Percentiles rank a stretch among this genome's conserved stretches.
phyloP scores from a whole-genome alignment of 805 yeast species.

The Millerozyma acaciae region DNA sequence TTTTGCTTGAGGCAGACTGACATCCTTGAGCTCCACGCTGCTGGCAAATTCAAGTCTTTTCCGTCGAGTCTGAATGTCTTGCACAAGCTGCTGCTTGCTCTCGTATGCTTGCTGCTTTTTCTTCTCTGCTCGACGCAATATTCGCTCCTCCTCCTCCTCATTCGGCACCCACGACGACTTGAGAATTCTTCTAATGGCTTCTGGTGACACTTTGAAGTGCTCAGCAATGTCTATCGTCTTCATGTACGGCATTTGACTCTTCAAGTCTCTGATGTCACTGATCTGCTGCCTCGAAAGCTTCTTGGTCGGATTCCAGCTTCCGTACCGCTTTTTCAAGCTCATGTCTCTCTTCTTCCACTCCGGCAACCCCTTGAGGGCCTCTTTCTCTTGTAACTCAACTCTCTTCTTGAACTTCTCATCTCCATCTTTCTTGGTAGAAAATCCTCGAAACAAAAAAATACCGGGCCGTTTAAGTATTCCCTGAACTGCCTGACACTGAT shows the following conservation, averaged over 20 bases:
- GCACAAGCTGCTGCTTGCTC: slow-evolving; percentile 2
- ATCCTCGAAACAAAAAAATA: background rate
- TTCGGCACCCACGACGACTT: slow-evolving; percentile 74
- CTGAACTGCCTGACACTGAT: too few species aligned
- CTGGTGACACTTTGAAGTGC: slow-evolving; percentile 71
- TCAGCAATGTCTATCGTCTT: slow-evolving; percentile 57
- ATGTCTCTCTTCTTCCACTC: slow-evolving; percentile 70
- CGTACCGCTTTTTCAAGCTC: slow-evolving; percentile 58
- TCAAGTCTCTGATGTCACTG: slow-evolving; percentile 57
- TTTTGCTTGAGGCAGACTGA: slow-evolving; percentile 1
- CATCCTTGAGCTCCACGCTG: slow-evolving; percentile 5
- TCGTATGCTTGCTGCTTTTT: slow-evolving; percentile 14
- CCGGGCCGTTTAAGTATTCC: background rate
- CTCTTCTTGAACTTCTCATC: slow-evolving; percentile 13
- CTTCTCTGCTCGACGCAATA: slow-evolving; percentile 49
- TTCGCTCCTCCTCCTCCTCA: slow-evolving; percentile 44
- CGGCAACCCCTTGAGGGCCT: slow-evolving; percentile 41
- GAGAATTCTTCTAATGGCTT: slow-evolving; percentile 74
- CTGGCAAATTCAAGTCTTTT: too few species aligned
- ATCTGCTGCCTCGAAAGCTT: slow-evolving; percentile 67
- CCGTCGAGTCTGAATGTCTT: too few species aligned
- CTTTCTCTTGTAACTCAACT: slow-evolving; percentile 16
- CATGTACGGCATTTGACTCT: slow-evolving; percentile 55
- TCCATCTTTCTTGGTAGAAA: slow-evolving; percentile 3
- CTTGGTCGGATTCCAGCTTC: slow-evolving; percentile 66